These are phyloP conservation scores for Irpex sp. DNA, from an alignment of 1,284 basidiomycete species.

Conservation along the genomic window DNA sequence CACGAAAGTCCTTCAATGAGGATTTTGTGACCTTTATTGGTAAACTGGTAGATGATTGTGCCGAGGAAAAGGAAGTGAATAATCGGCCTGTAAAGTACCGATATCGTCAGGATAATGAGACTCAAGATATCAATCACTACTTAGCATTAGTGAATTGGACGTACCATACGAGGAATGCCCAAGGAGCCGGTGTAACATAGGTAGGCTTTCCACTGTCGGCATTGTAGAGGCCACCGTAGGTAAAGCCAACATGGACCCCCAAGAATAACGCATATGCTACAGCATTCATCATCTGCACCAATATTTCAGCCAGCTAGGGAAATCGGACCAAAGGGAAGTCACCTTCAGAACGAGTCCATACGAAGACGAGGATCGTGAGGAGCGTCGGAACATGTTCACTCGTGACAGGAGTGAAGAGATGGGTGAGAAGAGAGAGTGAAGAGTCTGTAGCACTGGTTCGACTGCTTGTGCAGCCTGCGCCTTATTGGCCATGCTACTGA, in stretches of 20 bases:
- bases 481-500: no score
- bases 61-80: slow-evolving; percentile 88
- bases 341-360: slow-evolving; percentile 79
- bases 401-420: no score
- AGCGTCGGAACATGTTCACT: no score
- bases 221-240: slow-evolving; percentile 68
- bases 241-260: slow-evolving; percentile 85
- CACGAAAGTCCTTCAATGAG: slow-evolving; percentile 86
- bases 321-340: background rate
- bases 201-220: slow-evolving; percentile 76
- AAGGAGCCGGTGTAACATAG: slow-evolving; percentile 87
- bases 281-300: slow-evolving; percentile 68
- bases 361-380: no score
- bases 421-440: no score
- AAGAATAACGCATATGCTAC: slow-evolving; percentile 78
- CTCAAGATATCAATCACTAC: no score
- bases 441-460: no score
- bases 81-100: slow-evolving; percentile 49
- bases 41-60: slow-evolving; percentile 89
- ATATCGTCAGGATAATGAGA: background rate
- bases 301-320: no score
- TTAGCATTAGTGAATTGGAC: slow-evolving; percentile 14
- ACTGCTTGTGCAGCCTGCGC: no score
- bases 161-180: slow-evolving; percentile 82
- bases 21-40: slow-evolving; percentile 69